Base-by-base conservation (phyloP, 2,329 filamentous ascomycete genomes). In the Cryphonectria japonica region DNA sequence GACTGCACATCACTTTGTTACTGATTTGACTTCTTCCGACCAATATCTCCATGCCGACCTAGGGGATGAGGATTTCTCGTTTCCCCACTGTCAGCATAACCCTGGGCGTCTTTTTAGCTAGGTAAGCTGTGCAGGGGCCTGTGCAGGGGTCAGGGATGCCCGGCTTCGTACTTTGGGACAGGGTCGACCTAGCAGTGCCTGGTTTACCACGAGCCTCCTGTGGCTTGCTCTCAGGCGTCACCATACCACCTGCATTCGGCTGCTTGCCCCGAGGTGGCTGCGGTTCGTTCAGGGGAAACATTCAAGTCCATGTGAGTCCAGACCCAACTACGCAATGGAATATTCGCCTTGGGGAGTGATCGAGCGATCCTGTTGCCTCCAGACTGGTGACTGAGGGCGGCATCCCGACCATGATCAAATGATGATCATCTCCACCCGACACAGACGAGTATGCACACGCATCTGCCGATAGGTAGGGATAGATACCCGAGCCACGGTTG, bases 171-270 rank as follows among this genome's bases (percentile, higher is more conserved):
- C 19, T 34, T 34, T 34, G 34, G 34, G 34, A 34, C 34, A 57
- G 52, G 52, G 26, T 32, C 29, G 52, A 34, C 54, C 54, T 57
- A 11, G 29, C 5, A 7, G 54, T 59, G 14, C 54, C 26, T 19
- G n/a, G 26, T 3, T 29, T 14, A 32, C 29, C 59, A 61, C 59
- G 22, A 61, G 59, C 59, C 59, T 61, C 59, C 59, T 61, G 59
- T 61, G 59, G 59, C 59, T 61, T 61, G 59, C 34, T 32, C 34
- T 39, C 34, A 39, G 34, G 19, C 59, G 32, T 39, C 59, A 61
- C 59, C 8, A 61, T 61, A 39, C 22, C 32, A 39, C 22, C 32
- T 61, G 22, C 11, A 61, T 61, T 61, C 34, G 34, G 59, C 59
- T 61, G 22, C 22, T 61, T 39, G 34, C 59, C 34, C 59, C 34